These are phyloP conservation scores for Saturnispora hagleri DNA, from an alignment of 805 yeast species.

Conservation along the genomic window DNA sequence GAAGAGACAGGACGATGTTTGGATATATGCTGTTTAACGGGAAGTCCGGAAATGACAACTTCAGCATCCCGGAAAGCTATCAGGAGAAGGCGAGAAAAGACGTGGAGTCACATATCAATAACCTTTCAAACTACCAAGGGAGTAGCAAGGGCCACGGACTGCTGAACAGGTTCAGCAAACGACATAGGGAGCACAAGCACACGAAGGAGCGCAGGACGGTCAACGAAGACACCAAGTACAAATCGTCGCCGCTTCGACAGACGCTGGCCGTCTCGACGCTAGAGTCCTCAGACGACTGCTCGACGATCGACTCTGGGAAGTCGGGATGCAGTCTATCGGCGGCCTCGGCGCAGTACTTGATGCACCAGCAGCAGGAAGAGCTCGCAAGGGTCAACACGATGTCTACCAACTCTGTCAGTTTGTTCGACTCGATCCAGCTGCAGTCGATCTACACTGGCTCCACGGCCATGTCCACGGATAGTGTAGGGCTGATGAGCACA, in stretches of 20 bases:
- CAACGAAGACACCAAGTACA: slow-evolving; percentile 14
- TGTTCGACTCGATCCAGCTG: slow-evolving; percentile 19
- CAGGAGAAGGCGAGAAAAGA: slow-evolving; percentile 28
- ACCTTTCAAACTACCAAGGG: slow-evolving; percentile 6
- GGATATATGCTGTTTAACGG: slow-evolving; percentile 23
- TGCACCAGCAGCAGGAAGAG: slow-evolving; percentile 11
- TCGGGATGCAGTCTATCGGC: slow-evolving; percentile 13
- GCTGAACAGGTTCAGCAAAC: not conserved
- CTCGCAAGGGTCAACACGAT: slow-evolving; percentile 8
- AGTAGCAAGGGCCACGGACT: not conserved
- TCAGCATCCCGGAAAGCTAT: slow-evolving; percentile 26
- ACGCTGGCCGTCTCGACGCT: slow-evolving; percentile 18
- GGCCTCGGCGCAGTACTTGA: slow-evolving; percentile 9
- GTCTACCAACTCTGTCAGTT: slow-evolving; percentile 11
- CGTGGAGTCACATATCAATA: slow-evolving; percentile 22
- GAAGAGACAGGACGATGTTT: slow-evolving; percentile 18
- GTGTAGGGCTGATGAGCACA: not conserved
- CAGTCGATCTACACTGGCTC: slow-evolving; percentile 23
- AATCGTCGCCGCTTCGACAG: slow-evolving; percentile 27
- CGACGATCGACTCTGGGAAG: slow-evolving; percentile 18
- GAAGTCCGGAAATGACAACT: slow-evolving; percentile 19
- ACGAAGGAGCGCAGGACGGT: not conserved
- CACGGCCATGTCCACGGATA: slow-evolving; percentile 14
- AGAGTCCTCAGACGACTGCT: slow-evolving; percentile 19
- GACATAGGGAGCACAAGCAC: not conserved